Conservation (phyloP, 116 monocot genomes). For the Zostera marina region DNA sequence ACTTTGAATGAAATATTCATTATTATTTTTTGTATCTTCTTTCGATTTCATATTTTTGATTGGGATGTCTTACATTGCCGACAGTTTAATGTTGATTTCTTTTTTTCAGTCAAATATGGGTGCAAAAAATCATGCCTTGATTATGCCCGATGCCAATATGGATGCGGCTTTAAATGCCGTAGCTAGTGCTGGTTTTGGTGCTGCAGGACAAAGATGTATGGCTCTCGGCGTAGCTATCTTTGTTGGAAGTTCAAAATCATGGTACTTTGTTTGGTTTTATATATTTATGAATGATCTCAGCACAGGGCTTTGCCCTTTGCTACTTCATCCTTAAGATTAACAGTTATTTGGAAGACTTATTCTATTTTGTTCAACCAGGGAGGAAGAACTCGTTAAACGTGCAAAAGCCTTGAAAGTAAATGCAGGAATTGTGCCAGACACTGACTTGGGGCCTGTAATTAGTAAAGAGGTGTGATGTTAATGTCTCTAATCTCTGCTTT, state of each 20-base stretch:
- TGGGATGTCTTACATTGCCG: not conserved
- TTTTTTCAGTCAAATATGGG: conserved; percentile 86
- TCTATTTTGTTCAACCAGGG: conserved; percentile 24
- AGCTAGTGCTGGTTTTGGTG: conserved; percentile 95
- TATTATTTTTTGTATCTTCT: not conserved
- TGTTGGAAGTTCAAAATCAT: conserved; percentile 79
- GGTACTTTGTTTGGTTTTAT: conserved; percentile 22
- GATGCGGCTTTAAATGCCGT: conserved; percentile 84
- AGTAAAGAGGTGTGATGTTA: conserved; percentile 48
- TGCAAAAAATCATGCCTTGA: conserved; percentile 88
- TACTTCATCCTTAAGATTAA: not conserved
- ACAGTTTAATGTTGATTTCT: not conserved
- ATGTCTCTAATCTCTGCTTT: not conserved
- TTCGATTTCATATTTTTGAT: not conserved
- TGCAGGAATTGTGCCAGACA: conserved; percentile 70
- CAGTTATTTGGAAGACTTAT: conserved; percentile 4
- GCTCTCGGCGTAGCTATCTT: conserved; percentile 86
- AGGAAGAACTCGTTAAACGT: conserved; percentile 54
- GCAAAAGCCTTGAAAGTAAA: conserved; percentile 53
- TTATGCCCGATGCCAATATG: conserved; percentile 81
- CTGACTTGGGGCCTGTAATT: conserved; percentile 95
- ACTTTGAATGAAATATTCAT: not conserved
- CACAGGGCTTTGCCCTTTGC: not conserved
- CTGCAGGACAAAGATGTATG: conserved; percentile 99
- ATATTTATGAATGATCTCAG: not conserved